These are phyloP conservation scores for Hanseniaspora osmophila DNA, from an alignment of 805 yeast genomes.

Conservation along the genomic window DNA sequence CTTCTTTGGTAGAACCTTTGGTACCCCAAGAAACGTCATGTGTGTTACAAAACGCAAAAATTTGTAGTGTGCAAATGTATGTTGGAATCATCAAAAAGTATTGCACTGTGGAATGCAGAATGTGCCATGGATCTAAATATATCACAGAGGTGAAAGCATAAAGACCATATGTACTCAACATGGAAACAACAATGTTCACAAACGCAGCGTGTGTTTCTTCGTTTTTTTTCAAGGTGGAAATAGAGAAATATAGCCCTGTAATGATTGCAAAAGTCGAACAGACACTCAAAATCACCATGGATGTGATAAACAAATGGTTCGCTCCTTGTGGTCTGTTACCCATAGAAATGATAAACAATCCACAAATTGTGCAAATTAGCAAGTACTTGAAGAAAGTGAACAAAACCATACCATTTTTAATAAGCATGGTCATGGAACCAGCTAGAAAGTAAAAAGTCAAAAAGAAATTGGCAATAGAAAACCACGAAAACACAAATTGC, in stretches of 20 bases:
- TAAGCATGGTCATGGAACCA: slow-evolving; percentile 50
- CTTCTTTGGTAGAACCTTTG: slow-evolving; percentile 75
- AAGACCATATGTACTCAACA: slow-evolving; percentile 83
- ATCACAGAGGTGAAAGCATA: slow-evolving; percentile 70
- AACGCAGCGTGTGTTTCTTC: slow-evolving; percentile 34
- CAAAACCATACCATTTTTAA: slow-evolving; percentile 63
- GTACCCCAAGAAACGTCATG: slow-evolving; percentile 99
- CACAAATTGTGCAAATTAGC: slow-evolving; percentile 65
- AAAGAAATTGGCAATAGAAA: slow-evolving; percentile 83
- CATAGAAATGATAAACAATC: slow-evolving; percentile 85
- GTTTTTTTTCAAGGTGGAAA: slow-evolving; percentile 32
- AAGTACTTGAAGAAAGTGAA: slow-evolving; percentile 79
- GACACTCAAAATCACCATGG: slow-evolving; percentile 58
- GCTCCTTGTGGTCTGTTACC: slow-evolving; percentile 98
- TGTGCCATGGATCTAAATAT: slow-evolving; percentile 94
- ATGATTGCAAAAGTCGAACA: slow-evolving; percentile 72
- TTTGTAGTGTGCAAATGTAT: slow-evolving; percentile 82
- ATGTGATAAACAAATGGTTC: slow-evolving; percentile 53
- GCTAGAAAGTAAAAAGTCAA: slow-evolving; percentile 86
- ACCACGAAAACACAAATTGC: slow-evolving; percentile 74
- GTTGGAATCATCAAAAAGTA: slow-evolving; percentile 84
- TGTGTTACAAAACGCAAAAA: slow-evolving; percentile 93
- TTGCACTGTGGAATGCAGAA: slow-evolving; percentile 73
- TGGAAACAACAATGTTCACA: slow-evolving; percentile 66
- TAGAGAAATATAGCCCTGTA: slow-evolving; percentile 73